Conservation (phyloP, 2,329 filamentous ascomycete genomes). For the Neonectria punicea region DNA sequence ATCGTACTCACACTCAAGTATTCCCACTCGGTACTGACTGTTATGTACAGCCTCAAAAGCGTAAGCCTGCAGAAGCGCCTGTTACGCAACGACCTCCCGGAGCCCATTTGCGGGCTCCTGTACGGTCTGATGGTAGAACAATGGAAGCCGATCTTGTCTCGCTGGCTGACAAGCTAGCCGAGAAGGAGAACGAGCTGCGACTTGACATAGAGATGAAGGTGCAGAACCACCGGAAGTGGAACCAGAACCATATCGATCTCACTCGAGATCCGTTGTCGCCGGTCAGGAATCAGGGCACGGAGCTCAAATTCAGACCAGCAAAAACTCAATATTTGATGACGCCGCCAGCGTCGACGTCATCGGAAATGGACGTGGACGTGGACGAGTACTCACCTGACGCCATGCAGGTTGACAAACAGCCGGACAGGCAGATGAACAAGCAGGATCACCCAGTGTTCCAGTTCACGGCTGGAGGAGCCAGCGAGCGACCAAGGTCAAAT, state of each 20-base stretch:
- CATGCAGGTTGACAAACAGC: conserved; percentile 50
- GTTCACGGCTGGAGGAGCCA: conserved; percentile 56
- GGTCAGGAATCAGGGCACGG: conserved; percentile 70
- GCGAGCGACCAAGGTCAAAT: conserved; percentile 53
- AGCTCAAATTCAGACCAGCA: conserved; percentile 75
- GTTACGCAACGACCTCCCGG: conserved; percentile 70
- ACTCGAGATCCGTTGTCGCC: conserved; percentile 88
- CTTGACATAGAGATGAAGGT: conserved; percentile 88
- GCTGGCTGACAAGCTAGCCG: conserved; percentile 79
- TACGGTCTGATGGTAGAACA: conserved; percentile 74
- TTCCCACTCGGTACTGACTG: conserved; percentile 49
- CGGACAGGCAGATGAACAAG: conserved; percentile 50
- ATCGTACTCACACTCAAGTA: conserved; percentile 40
- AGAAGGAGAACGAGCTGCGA: conserved; percentile 84
- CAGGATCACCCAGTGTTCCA: conserved; percentile 53
- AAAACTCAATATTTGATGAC: conserved; percentile 78
- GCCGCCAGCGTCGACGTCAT: conserved; percentile 66
- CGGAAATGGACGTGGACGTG: conserved; percentile 67
- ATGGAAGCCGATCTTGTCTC: conserved; percentile 83
- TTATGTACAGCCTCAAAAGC: conserved; percentile 72
- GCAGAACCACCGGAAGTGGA: conserved; percentile 90
- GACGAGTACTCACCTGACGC: conserved; percentile 61
- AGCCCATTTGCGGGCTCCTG: conserved; percentile 75
- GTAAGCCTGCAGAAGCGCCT: conserved; percentile 70
- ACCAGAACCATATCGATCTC: conserved; percentile 87